Evolutionary conservation across 768 basidiomycete genomes (phyloP).

Genomic region (Astraeus odoratus): DNA sequence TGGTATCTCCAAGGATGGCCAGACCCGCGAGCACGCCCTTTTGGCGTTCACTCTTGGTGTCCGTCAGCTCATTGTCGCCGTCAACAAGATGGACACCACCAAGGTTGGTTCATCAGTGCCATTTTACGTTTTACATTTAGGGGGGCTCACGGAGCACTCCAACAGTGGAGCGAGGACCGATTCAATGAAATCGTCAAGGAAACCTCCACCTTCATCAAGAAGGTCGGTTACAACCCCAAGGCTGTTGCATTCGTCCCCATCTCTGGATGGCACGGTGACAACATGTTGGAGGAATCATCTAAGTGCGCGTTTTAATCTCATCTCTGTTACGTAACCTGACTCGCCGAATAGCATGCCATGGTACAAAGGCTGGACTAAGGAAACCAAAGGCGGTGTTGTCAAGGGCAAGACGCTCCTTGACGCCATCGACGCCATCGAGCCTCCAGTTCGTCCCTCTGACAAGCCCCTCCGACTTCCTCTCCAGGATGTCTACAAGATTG

Average conservation of each 20-base stretch:
- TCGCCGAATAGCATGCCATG: constrained; percentile 75
- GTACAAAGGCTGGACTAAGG: constrained; percentile 99
- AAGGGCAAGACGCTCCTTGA: constrained; percentile 99
- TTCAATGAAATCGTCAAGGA: constrained; percentile 99
- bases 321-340: constrained; percentile 4
- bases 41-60: constrained; percentile 99
- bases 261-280: constrained; percentile 99
- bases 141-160: constrained; percentile 4
- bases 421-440: constrained; percentile 99
- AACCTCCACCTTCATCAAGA: constrained; percentile 97
- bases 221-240: constrained; percentile 99
- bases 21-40: constrained; percentile 99
- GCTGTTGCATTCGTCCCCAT: constrained; percentile 97
- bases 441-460: constrained; percentile 93
- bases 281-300: constrained; percentile 98
- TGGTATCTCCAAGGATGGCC: constrained; percentile 99
- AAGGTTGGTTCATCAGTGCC: constrained; percentile 51
- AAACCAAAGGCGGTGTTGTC: constrained; percentile 84
- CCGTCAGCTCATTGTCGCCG: constrained; percentile 98
- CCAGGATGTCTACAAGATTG: constrained; percentile 99
- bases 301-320: constrained; percentile 51
- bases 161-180: constrained; percentile 96
- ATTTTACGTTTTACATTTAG: background rate
- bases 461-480: constrained; percentile 99
- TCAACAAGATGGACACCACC: constrained; percentile 99